Conservation (phyloP, 2,329 filamentous ascomycete species). For the Colletotrichum destructivum region DNA sequence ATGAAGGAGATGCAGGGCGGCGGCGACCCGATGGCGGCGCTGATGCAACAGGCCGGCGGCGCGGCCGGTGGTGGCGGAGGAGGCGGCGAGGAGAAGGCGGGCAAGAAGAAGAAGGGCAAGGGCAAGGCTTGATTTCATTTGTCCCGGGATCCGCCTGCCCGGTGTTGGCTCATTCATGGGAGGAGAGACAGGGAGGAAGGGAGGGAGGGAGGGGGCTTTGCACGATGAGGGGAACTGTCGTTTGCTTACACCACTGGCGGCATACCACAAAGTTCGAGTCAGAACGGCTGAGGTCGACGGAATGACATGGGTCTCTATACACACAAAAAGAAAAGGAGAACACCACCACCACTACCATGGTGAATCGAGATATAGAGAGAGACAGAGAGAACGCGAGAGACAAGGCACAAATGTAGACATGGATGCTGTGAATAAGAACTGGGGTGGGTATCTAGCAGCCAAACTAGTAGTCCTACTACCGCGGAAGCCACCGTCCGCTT, state of each 20-base stretch:
- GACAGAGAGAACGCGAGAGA: not conserved
- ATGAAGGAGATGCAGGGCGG: conserved; percentile 88
- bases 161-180: not conserved
- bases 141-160: not conserved
- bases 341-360: too few relatives aligned
- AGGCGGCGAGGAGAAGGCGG: conserved; percentile 56
- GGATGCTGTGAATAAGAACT: not conserved
- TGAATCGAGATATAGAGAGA: not conserved
- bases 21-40: conserved; percentile 62
- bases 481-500: conserved; percentile 24
- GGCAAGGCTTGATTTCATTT: conserved; percentile 54
- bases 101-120: conserved; percentile 67
- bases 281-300: too few relatives aligned
- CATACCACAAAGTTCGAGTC: too few relatives aligned
- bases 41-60: conserved; percentile 57
- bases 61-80: conserved; percentile 48
- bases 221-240: not conserved
- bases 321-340: too few relatives aligned
- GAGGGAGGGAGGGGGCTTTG: not conserved
- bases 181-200: not conserved
- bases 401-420: not conserved
- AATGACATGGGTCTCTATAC: too few relatives aligned
- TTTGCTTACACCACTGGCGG: too few relatives aligned
- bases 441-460: conserved; percentile 35
- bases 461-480: conserved; percentile 34